Conservation (phyloP, 1,284 basidiomycete species). For the Lignosus rhinocerotis region DNA sequence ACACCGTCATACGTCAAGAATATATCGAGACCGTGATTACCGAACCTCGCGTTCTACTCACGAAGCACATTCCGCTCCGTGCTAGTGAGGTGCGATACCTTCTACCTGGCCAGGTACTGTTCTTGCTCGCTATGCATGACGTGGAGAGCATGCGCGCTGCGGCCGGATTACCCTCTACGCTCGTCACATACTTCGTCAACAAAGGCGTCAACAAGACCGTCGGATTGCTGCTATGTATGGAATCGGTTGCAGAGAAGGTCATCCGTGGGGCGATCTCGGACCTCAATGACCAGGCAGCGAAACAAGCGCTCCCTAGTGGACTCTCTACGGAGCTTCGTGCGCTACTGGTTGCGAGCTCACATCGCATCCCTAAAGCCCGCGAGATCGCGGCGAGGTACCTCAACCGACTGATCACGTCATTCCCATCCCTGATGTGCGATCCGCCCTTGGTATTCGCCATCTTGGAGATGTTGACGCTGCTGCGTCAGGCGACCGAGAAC, state of each 20-base stretch:
- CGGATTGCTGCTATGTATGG: conserved; percentile 75
- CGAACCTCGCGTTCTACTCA: conserved; percentile 66
- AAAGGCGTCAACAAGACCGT: conserved; percentile 78
- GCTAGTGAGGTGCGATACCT: conserved; percentile 76
- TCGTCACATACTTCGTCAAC: conserved; percentile 90
- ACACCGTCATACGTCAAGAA: conserved; percentile 89
- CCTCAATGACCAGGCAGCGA: conserved; percentile 72
- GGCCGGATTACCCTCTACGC: conserved; percentile 77
- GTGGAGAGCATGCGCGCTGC: conserved; percentile 88
- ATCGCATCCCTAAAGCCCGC: conserved; percentile 81
- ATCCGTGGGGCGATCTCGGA: conserved; percentile 73
- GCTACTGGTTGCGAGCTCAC: conserved; percentile 81
- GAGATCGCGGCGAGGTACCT: conserved; percentile 84
- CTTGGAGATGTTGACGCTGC: conserved; percentile 88
- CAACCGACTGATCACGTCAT: conserved; percentile 86
- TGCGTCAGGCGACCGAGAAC: conserved; percentile 88
- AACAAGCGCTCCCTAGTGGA: conserved; percentile 76
- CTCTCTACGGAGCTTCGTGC: conserved; percentile 77
- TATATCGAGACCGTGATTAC: conserved; percentile 75
- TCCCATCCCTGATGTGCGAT: conserved; percentile 94
- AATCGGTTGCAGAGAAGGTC: conserved; percentile 86
- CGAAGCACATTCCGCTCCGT: conserved; percentile 70
- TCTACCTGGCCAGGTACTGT: conserved; percentile 83
- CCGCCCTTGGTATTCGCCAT: conserved; percentile 86
- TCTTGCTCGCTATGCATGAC: conserved; percentile 87